These are phyloP conservation scores for Dothiorella sarmentorum DNA, from an alignment of 2,329 filamentous ascomycete species.

Conservation along the genomic window DNA sequence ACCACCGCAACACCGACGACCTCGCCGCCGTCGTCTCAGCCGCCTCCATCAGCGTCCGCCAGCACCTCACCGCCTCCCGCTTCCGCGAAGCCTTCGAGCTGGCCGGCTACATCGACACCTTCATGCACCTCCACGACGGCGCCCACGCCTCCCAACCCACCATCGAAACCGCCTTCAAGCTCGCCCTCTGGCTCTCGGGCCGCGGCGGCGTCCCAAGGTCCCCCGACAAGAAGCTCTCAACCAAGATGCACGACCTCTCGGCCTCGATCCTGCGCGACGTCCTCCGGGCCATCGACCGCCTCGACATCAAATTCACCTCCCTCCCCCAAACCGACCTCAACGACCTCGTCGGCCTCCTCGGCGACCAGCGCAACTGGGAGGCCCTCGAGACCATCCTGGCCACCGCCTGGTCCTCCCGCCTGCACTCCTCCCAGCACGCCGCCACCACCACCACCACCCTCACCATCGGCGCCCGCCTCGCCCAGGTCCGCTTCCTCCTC, in stretches of 20 bases:
- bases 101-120: slow-evolving; percentile 30
- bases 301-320: slow-evolving; percentile 43
- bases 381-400: slow-evolving; percentile 38
- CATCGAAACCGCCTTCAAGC: slow-evolving; percentile 38
- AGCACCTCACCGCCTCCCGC: slow-evolving; percentile 28
- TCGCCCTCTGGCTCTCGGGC: slow-evolving; percentile 31
- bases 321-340: slow-evolving; percentile 42
- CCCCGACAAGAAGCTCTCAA: slow-evolving; percentile 33
- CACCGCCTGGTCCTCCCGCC: slow-evolving; percentile 34
- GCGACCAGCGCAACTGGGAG: slow-evolving; percentile 44
- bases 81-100: slow-evolving; percentile 32
- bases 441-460: slow-evolving; percentile 42
- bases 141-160: slow-evolving; percentile 29
- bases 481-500: slow-evolving; percentile 49
- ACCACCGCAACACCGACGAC: slow-evolving; percentile 5
- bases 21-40: slow-evolving; percentile 26
- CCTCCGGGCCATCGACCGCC: slow-evolving; percentile 36
- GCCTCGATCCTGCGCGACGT: slow-evolving; percentile 41
- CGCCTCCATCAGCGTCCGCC: slow-evolving; percentile 26
- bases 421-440: slow-evolving; percentile 25
- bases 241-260: slow-evolving; percentile 40
- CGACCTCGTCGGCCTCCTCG: slow-evolving; percentile 43
- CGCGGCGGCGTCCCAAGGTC: slow-evolving; percentile 25
- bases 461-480: slow-evolving; percentile 50
- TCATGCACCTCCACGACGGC: slow-evolving; percentile 29